Evolutionary conservation across 1,139 yeast species (phyloP).

Genomic region (Arxiozyma heterogenica): DNA sequence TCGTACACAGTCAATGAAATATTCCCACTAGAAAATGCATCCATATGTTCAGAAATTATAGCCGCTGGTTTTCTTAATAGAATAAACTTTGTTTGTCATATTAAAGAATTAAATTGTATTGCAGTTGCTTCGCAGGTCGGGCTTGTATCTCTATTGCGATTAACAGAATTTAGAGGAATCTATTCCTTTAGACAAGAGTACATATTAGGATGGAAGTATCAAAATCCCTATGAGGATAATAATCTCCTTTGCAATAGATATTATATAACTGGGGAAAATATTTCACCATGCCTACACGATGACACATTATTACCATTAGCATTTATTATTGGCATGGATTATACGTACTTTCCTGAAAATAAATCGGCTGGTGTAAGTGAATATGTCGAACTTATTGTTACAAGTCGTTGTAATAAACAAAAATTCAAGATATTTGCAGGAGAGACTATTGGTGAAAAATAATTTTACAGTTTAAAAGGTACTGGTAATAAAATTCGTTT

Average conservation of each 20-base stretch:
- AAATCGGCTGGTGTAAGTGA: constrained; percentile 5
- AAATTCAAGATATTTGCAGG: constrained; percentile 8
- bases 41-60: constrained; percentile 28
- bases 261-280: neutral
- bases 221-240: constrained; percentile 9
- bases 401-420: constrained; percentile 1
- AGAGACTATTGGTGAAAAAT: neutral
- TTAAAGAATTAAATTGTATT: constrained; percentile 46
- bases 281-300: constrained; percentile 11
- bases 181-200: constrained; percentile 43
- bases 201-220: constrained; percentile 21
- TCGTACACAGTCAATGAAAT: constrained; percentile 36
- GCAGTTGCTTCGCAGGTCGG: constrained; percentile 49
- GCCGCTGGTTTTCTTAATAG: constrained; percentile 31
- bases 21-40: constrained; percentile 31
- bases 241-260: neutral
- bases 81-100: constrained; percentile 39
- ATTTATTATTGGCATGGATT: constrained; percentile 17
- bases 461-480: too few species aligned
- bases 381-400: constrained; percentile 14
- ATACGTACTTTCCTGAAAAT: constrained; percentile 13
- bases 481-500: neutral
- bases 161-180: constrained; percentile 46
- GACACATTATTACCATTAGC: constrained; percentile 15
- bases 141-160: constrained; percentile 40